Conservation (phyloP, 2,329 filamentous ascomycete genomes). For the Diaporthe amygdali region DNA sequence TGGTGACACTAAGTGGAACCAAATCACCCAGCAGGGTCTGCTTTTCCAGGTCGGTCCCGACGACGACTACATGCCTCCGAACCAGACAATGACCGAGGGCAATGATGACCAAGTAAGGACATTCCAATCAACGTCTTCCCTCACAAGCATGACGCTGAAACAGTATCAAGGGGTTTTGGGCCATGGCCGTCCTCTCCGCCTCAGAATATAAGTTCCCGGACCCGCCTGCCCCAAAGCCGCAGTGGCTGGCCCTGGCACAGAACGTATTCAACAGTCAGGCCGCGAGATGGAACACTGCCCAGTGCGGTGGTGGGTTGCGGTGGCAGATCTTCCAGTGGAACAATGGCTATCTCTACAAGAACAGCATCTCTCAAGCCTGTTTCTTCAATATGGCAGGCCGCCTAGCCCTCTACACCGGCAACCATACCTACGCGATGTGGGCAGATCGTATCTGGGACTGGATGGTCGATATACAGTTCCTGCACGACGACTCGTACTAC, state of each 20-base stretch:
- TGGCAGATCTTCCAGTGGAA: constrained; percentile 87
- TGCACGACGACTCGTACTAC: constrained; percentile 57
- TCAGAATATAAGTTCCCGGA: constrained; percentile 70
- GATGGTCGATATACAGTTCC: constrained; percentile 60
- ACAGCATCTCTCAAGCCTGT: constrained; percentile 48
- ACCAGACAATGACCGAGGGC: constrained; percentile 69
- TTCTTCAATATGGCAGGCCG: constrained; percentile 62
- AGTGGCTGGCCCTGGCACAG: constrained; percentile 73
- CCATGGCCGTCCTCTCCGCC: constrained; percentile 68
- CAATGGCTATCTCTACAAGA: constrained; percentile 66
- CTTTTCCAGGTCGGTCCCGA: constrained; percentile 74
- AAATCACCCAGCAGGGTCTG: constrained; percentile 69
- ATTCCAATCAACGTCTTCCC: no score
- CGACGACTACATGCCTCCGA: constrained; percentile 75
- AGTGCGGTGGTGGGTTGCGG: constrained; percentile 73
- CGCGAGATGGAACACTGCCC: constrained; percentile 69
- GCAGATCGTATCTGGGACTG: constrained; percentile 73
- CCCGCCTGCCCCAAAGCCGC: constrained; percentile 56
- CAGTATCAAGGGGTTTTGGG: constrained; percentile 63
- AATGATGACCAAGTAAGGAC: constrained; percentile 66
- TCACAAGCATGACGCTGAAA: not conserved
- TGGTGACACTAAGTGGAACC: constrained; percentile 73
- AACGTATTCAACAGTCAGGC: constrained; percentile 80
- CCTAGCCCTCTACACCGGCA: constrained; percentile 71
- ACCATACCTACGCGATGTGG: constrained; percentile 76